Evolutionary conservation across 2,329 filamentous ascomycete genomes (phyloP).

Genomic region (Penicillium verrucosum): DNA sequence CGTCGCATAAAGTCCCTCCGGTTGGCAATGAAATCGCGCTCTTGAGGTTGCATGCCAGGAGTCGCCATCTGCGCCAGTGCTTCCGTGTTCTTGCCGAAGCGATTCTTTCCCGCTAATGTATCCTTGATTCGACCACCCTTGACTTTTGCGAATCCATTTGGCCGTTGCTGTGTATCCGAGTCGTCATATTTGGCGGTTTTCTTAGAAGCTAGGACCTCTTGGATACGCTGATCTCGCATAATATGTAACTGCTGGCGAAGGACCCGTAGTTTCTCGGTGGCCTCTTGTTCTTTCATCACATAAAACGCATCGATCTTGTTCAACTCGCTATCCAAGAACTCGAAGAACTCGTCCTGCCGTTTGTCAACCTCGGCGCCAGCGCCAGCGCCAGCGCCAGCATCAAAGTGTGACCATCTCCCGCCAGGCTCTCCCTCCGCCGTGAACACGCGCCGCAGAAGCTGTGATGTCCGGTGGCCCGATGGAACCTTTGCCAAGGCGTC

Average conservation of each 20-base stretch:
- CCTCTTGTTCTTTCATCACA: constrained; percentile 79
- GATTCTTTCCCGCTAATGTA: constrained; percentile 45
- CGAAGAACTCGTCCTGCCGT: constrained; percentile 79
- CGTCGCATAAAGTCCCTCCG: constrained; percentile 52
- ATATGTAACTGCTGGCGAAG: constrained; percentile 85
- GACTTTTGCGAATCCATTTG: constrained; percentile 24
- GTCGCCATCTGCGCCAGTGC: constrained; percentile 47
- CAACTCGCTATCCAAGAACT: constrained; percentile 77
- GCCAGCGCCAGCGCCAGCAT: constrained; percentile 37
- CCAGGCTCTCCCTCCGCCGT: constrained; percentile 40
- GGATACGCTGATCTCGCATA: constrained; percentile 79
- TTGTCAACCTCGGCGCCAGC: constrained; percentile 63
- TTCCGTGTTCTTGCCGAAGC: constrained; percentile 56
- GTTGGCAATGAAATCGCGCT: constrained; percentile 27
- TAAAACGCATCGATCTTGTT: constrained; percentile 94
- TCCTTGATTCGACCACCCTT: constrained; percentile 35
- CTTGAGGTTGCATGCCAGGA: constrained; percentile 34
- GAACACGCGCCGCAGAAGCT: constrained; percentile 42
- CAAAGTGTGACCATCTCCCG: constrained; percentile 50
- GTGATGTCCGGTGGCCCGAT: constrained; percentile 25
- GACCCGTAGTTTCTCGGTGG: constrained; percentile 65
- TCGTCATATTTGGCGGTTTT: constrained; percentile 23
- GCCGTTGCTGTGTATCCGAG: constrained; percentile 16
- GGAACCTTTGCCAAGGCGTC: constrained; percentile 26
- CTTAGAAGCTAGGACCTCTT: constrained; percentile 61